Percentiles rank a stretch among this genome's conserved stretches.
Conservation (phyloP, 2,329 filamentous ascomycete genomes). For the Penicillium sp. region DNA sequence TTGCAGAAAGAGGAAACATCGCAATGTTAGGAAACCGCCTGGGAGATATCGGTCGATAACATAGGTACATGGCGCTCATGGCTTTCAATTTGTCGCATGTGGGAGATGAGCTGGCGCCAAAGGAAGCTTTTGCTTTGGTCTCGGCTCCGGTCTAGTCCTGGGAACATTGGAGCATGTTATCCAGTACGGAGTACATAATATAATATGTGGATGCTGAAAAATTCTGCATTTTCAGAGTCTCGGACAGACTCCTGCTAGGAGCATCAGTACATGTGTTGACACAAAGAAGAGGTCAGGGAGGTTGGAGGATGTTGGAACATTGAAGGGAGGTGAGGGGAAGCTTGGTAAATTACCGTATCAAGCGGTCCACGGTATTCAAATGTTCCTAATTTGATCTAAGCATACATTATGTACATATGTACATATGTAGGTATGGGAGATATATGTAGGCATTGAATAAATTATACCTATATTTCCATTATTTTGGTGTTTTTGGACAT, state of each 20-base stretch:
- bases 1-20: not conserved
- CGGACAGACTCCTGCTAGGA: too few species aligned
- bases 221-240: not conserved
- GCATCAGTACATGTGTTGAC: not conserved
- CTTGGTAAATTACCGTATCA: constrained; percentile 1
- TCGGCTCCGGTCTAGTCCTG: not conserved
- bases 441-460: not conserved
- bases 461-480: not conserved
- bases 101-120: not conserved
- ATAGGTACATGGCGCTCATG: not conserved
- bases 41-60: not conserved
- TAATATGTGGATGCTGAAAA: not conserved
- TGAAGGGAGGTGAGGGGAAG: not conserved
- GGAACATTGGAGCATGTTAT: not conserved
- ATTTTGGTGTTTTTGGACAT: too few species aligned
- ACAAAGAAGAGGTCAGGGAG: not conserved
- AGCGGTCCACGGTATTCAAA: not conserved
- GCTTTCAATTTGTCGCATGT: not conserved
- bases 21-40: not conserved
- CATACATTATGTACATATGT: too few species aligned
- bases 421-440: too few species aligned
- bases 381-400: not conserved
- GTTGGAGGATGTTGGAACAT: not conserved
- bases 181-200: not conserved
- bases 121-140: not conserved